Conservation (phyloP, 1,139 yeast species). For the Blastobotrys ciferrii region DNA sequence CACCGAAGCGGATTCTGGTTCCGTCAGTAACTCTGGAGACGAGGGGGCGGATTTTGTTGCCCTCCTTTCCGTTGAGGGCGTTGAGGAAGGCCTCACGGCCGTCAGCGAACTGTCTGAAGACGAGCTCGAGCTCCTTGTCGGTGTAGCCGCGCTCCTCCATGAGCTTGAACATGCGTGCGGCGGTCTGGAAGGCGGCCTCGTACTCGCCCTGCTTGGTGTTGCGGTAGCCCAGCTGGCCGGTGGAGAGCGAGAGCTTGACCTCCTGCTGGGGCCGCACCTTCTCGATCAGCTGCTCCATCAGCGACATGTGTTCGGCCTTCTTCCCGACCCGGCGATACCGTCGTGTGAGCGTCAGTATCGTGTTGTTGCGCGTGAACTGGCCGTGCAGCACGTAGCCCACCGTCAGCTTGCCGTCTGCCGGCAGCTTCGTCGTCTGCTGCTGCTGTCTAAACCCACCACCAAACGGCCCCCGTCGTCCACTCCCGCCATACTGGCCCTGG, state of each 20-base stretch:
- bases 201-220: constrained; percentile 71
- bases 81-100: constrained; percentile 85
- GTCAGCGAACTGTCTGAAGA: constrained; percentile 79
- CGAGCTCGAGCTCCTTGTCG: constrained; percentile 51
- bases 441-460: background rate
- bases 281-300: constrained; percentile 75
- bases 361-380: constrained; percentile 76
- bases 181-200: constrained; percentile 91
- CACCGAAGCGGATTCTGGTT: constrained; percentile 87
- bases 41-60: constrained; percentile 59
- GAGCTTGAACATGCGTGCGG: constrained; percentile 66
- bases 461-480: constrained; percentile 2
- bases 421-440: constrained; percentile 11
- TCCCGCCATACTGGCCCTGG: constrained; percentile 1
- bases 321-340: constrained; percentile 53
- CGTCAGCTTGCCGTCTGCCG: constrained; percentile 32
- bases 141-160: constrained; percentile 57
- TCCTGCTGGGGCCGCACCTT: constrained; percentile 79
- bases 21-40: constrained; percentile 71
- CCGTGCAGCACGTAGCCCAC: constrained; percentile 72
- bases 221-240: constrained; percentile 44
- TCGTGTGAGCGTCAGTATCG: constrained; percentile 72
- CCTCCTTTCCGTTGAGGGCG: constrained; percentile 89
- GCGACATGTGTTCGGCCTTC: constrained; percentile 39
- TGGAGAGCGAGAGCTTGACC: constrained; percentile 55